These are phyloP conservation scores for Kockiozyma suomiensis DNA, from an alignment of 805 yeast genomes.

Conservation along the genomic window DNA sequence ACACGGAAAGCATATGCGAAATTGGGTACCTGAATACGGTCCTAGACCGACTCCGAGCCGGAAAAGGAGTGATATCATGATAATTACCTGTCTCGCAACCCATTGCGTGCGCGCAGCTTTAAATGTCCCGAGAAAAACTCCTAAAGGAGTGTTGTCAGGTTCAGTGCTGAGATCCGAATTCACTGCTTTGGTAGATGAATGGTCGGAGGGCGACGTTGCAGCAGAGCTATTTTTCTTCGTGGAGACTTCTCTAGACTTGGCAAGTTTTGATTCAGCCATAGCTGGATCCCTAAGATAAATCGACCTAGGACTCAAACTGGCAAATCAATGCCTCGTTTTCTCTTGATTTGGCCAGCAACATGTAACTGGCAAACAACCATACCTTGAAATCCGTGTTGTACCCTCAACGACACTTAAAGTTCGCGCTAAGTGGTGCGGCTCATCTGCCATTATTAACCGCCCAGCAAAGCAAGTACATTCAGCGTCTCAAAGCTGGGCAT, in stretches of 20 bases:
- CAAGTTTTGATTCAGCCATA: constrained; percentile 3
- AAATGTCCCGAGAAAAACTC: constrained; percentile 77
- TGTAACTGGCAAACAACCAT: too few species aligned
- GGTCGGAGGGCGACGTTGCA: not conserved
- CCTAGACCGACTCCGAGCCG: constrained; percentile 89
- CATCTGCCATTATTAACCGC: not conserved
- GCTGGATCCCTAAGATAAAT: not conserved
- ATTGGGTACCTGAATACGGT: constrained; percentile 68
- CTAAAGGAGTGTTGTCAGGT: constrained; percentile 60
- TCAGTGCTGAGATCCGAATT: not conserved
- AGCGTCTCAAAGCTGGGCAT: not conserved
- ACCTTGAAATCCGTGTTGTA: too few species aligned
- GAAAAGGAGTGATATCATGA: constrained; percentile 71
- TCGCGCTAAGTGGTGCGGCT: too few species aligned
- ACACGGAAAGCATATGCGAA: not conserved
- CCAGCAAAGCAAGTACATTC: not conserved
- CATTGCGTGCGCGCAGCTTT: constrained; percentile 84
- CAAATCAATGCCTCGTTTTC: not conserved
- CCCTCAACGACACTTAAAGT: too few species aligned
- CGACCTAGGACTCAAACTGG: not conserved
- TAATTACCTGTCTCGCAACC: constrained; percentile 73
- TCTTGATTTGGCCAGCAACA: not conserved
- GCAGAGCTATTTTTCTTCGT: not conserved
- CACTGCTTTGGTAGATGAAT: not conserved
- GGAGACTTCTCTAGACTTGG: not conserved